phyloP scores from a whole-genome alignment of 768 basidiomycete species.

The Boletellus sp. region DNA sequence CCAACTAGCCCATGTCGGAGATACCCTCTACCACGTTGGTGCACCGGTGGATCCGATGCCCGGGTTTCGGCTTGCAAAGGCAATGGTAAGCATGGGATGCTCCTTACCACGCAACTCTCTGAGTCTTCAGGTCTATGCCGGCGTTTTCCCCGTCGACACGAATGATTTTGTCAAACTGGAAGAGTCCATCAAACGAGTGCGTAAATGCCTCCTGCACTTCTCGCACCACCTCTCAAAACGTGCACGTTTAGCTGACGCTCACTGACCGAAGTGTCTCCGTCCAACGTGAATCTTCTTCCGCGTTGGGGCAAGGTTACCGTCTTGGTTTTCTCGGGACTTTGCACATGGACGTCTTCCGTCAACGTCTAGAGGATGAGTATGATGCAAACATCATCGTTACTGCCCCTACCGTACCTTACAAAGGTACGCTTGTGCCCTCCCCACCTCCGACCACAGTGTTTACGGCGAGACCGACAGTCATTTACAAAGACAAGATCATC shows the following conservation, averaged over 20 bases:
- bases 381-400: conserved; percentile 93
- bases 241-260: conserved; percentile 58
- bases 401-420: conserved; percentile 93
- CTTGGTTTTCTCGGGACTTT: conserved; percentile 94
- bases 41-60: conserved; percentile 77
- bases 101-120: conserved; percentile 1
- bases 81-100: conserved; percentile 62
- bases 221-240: conserved; percentile 9
- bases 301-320: conserved; percentile 91
- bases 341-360: conserved; percentile 96
- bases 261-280: conserved; percentile 88
- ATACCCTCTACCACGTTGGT: conserved; percentile 80
- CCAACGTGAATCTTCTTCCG: conserved; percentile 88
- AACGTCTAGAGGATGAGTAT: conserved; percentile 95
- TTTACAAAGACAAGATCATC: conserved; percentile 61
- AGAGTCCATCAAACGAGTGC: conserved; percentile 88
- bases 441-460: background rate
- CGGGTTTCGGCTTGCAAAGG: conserved; percentile 87
- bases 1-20: conserved; percentile 80
- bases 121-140: conserved; percentile 75
- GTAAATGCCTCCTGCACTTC: conserved; percentile 16
- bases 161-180: conserved; percentile 92
- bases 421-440: conserved; percentile 42
- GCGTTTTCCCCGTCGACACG: conserved; percentile 89
- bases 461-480: conserved; percentile 44